Evolutionary conservation across 2,329 filamentous ascomycete species (phyloP).

Genomic region (Exophiala sideris): DNA sequence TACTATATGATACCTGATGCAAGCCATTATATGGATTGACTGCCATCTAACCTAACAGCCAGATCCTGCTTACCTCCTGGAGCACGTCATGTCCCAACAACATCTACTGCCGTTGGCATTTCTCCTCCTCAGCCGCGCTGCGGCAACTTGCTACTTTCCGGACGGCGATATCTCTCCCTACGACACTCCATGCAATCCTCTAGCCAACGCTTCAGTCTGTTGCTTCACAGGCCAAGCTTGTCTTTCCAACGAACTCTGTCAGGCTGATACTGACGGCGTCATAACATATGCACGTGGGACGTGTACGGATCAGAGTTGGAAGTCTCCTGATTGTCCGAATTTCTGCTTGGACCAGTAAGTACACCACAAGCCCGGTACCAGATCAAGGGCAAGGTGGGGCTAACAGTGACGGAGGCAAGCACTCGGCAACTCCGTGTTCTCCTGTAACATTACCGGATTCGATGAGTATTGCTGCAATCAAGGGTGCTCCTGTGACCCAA

Average conservation of each 20-base stretch:
- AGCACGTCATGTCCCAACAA: too few species aligned
- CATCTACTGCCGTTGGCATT: too few species aligned
- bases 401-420: not conserved
- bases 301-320: slow-evolving; percentile 37
- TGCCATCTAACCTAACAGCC: too few species aligned
- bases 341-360: slow-evolving; percentile 33
- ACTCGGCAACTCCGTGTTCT: slow-evolving; percentile 19
- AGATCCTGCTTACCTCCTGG: too few species aligned
- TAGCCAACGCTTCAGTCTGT: slow-evolving; percentile 32
- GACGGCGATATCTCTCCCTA: slow-evolving; percentile 31
- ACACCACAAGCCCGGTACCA: not conserved
- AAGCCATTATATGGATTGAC: too few species aligned
- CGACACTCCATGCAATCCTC: slow-evolving; percentile 34
- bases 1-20: too few species aligned
- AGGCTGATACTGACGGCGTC: slow-evolving; percentile 26
- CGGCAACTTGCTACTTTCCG: slow-evolving; percentile 33
- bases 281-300: slow-evolving; percentile 33
- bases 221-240: slow-evolving; percentile 40
- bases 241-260: slow-evolving; percentile 36
- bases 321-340: slow-evolving; percentile 32
- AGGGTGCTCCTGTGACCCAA: slow-evolving; percentile 3
- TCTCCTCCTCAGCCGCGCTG: not conserved
- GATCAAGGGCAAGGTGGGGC: not conserved
- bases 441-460: slow-evolving; percentile 26
- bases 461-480: slow-evolving; percentile 32